These are phyloP conservation scores for Saccharomycopsis amapae DNA, from an alignment of 805 yeast genomes.

Conservation along the genomic window DNA sequence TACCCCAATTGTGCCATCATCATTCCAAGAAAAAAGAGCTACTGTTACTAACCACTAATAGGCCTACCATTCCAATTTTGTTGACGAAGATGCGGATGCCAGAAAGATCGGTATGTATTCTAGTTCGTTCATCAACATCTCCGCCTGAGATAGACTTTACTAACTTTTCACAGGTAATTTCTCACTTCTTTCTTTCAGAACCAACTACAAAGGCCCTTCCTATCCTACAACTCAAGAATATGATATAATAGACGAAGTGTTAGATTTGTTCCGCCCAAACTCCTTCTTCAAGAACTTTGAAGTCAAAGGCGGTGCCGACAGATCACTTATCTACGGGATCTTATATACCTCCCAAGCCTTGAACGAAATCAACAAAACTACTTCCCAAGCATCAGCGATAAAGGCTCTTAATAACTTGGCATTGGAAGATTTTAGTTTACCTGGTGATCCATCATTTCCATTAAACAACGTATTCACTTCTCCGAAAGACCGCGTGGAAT, in stretches of 20 bases:
- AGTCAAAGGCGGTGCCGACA: conserved; percentile 90
- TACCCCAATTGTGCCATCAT: too few species aligned
- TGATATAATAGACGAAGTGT: conserved; percentile 85
- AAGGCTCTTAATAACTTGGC: conserved; percentile 75
- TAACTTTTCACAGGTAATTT: conserved; percentile 42
- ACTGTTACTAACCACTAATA: conserved; percentile 23
- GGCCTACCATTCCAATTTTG: conserved; percentile 78
- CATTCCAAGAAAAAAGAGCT: too few species aligned
- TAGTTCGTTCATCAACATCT: background rate
- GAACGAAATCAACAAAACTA: conserved; percentile 45
- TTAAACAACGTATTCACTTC: conserved; percentile 70
- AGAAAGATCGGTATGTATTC: conserved; percentile 48
- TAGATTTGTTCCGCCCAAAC: conserved; percentile 91
- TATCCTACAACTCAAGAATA: conserved; percentile 70
- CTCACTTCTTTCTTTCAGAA: conserved; percentile 76
- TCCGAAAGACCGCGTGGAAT: conserved; percentile 67
- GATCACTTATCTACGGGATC: conserved; percentile 90
- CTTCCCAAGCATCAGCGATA: conserved; percentile 51
- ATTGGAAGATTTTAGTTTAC: conserved; percentile 80
- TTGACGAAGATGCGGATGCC: conserved; percentile 51
- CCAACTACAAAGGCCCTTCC: conserved; percentile 87
- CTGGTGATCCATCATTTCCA: conserved; percentile 95
- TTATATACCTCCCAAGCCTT: conserved; percentile 82
- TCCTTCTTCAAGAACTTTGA: conserved; percentile 96
- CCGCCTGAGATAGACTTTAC: background rate